A percentile compares a stretch with the other conserved stretches of the same genome.
Conservation (phyloP, 1,284 basidiomycete species). For the Macrocystidia cucumis region DNA sequence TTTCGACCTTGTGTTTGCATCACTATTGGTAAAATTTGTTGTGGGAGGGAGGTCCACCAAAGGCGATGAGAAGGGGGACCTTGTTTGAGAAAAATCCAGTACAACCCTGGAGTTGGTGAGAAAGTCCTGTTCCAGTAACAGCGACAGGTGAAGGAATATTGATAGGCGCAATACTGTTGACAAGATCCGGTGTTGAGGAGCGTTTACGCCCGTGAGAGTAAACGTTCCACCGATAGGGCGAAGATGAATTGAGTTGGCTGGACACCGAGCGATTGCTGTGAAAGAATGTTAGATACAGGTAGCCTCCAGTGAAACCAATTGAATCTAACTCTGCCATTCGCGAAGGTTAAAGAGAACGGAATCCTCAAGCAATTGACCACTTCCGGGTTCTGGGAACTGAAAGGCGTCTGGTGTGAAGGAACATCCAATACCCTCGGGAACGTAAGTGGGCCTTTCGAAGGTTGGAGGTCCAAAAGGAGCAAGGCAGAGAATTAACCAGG, state of each 20-base stretch:
- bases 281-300: background rate
- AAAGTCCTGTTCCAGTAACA: slow-evolving; percentile 54
- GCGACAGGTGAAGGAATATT: slow-evolving; percentile 49
- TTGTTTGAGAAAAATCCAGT: slow-evolving; percentile 34
- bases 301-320: slow-evolving; percentile 1
- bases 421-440: slow-evolving; percentile 35
- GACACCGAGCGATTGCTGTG: slow-evolving; percentile 7
- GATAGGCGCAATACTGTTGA: slow-evolving; percentile 42
- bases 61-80: slow-evolving; percentile 19
- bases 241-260: slow-evolving; percentile 15
- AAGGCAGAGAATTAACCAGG: slow-evolving; percentile 41
- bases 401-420: slow-evolving; percentile 35
- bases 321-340: slow-evolving; percentile 24
- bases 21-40: background rate
- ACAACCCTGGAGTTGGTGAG: slow-evolving; percentile 42
- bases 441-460: slow-evolving; percentile 19
- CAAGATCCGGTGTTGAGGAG: slow-evolving; percentile 36
- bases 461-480: slow-evolving; percentile 24
- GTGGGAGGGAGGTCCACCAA: slow-evolving; percentile 15
- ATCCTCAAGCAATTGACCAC: slow-evolving; percentile 10
- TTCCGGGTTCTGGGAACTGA: slow-evolving; percentile 26
- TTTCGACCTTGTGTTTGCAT: slow-evolving; percentile 5
- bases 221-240: slow-evolving; percentile 56
- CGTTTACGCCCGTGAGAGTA: slow-evolving; percentile 36
- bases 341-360: slow-evolving; percentile 45